Evolutionary conservation across 352 stramenopile species (phyloP).

Genomic region (Pythium angustatum): DNA sequence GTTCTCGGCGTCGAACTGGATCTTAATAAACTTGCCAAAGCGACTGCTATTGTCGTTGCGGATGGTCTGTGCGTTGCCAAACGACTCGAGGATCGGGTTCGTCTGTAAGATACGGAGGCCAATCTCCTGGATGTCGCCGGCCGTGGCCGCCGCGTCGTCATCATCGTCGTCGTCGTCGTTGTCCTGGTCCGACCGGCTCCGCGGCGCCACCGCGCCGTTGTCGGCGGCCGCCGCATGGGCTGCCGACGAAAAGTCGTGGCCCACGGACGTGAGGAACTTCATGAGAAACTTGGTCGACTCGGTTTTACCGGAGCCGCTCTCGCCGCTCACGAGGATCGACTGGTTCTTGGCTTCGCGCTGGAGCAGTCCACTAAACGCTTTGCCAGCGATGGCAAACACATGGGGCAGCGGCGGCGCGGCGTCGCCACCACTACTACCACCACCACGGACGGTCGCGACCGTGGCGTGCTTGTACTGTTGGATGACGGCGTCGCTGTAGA

Average conservation of each 20-base stretch:
- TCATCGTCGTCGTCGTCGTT: slow-evolving; percentile 19
- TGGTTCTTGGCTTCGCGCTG: slow-evolving; percentile 65
- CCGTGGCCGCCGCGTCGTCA: slow-evolving; percentile 25
- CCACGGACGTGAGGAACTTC: slow-evolving; percentile 93
- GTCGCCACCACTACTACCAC: slow-evolving; percentile 8
- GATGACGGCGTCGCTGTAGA: slow-evolving; percentile 66
- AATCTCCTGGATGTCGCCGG: slow-evolving; percentile 65
- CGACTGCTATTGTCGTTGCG: slow-evolving; percentile 96
- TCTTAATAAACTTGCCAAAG: slow-evolving; percentile 97
- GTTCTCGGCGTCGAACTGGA: slow-evolving; percentile 84
- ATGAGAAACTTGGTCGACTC: slow-evolving; percentile 91
- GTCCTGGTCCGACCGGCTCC: slow-evolving; percentile 2
- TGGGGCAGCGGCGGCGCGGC: slow-evolving; percentile 59
- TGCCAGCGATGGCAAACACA: slow-evolving; percentile 89
- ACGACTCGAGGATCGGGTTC: slow-evolving; percentile 97
- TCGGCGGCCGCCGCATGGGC: not conserved
- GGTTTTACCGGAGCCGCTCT: slow-evolving; percentile 88
- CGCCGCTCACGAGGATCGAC: slow-evolving; percentile 84
- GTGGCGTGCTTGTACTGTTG: slow-evolving; percentile 67
- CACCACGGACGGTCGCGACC: slow-evolving; percentile 20
- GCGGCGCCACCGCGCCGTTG: not conserved
- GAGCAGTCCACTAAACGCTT: slow-evolving; percentile 80
- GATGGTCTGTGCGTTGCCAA: slow-evolving; percentile 96
- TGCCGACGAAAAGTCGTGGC: slow-evolving; percentile 35
- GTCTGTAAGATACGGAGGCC: slow-evolving; percentile 92